phyloP scores from a whole-genome alignment of 352 stramenopile species.

The Globisporangium sylvaticum region DNA sequence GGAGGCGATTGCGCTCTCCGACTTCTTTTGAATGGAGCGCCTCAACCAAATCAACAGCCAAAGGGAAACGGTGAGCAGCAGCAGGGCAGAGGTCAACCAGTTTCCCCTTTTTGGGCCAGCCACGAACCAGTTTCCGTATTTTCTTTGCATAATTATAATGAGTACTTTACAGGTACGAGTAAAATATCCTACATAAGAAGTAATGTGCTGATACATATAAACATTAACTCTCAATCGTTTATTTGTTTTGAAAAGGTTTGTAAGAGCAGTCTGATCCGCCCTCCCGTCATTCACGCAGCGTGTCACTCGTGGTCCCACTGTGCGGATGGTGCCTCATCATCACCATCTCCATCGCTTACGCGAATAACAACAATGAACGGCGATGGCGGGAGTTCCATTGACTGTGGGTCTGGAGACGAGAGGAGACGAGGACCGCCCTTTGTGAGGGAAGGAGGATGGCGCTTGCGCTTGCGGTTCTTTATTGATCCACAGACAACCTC shows the following conservation, averaged over 20 bases:
- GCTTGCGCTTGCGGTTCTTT: no score
- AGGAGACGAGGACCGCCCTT: not conserved
- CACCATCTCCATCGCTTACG: not conserved
- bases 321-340: not conserved
- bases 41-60: not conserved
- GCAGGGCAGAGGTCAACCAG: not conserved
- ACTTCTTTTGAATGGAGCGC: not conserved
- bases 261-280: not conserved
- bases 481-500: no score
- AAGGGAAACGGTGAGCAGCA: not conserved
- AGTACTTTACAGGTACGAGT: not conserved
- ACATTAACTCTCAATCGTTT: no score
- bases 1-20: not conserved
- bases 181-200: not conserved
- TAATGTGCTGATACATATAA: not conserved
- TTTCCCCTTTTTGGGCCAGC: not conserved
- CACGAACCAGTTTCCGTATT: not conserved
- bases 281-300: not conserved
- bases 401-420: not conserved
- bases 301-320: not conserved
- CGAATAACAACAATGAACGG: not conserved
- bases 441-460: no score
- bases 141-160: not conserved
- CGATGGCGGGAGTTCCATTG: not conserved
- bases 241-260: not conserved